Conservation (phyloP, 129 eudicot species). For the Glebionis coronaria region DNA sequence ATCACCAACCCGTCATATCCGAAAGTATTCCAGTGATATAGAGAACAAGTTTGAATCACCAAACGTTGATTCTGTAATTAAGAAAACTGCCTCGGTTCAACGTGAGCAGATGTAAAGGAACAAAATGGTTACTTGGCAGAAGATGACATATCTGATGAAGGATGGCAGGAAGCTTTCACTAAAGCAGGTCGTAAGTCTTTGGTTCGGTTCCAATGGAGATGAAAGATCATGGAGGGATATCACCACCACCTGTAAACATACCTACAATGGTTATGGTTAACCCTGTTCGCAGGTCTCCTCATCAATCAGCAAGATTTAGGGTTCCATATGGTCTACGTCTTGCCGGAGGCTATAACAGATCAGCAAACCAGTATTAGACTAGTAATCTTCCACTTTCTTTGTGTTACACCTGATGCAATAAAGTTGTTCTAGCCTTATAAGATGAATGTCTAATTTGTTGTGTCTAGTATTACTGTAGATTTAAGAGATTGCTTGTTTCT, state of each 20-base stretch:
- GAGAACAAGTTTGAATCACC: too few species aligned
- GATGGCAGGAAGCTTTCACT: too few species aligned
- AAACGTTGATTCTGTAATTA: constrained; percentile 36
- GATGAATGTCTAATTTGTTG: too few species aligned
- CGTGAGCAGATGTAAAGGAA: constrained; percentile 26
- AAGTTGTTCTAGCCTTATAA: too few species aligned
- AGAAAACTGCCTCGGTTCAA: constrained; percentile 29
- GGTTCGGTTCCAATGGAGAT: too few species aligned
- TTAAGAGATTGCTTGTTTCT: too few species aligned
- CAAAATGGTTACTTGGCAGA: constrained; percentile 34
- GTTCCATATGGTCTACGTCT: too few species aligned
- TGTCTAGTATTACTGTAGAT: too few species aligned
- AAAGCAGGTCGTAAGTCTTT: too few species aligned
- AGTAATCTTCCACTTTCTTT: too few species aligned
- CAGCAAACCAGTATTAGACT: constrained; percentile 64
- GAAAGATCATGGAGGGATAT: too few species aligned
- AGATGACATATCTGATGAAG: constrained; percentile 69
- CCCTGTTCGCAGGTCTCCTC: constrained; percentile 80
- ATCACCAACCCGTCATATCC: constrained; percentile 33
- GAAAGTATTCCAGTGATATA: constrained; percentile 49
- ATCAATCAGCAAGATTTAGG: constrained; percentile 93
- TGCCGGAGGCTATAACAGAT: constrained; percentile 73
- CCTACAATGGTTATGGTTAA: constrained; percentile 60
- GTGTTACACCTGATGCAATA: too few species aligned
- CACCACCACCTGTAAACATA: constrained; percentile 78